phyloP scores from a whole-genome alignment of 306 rosid species.

The Vigna radiata region DNA sequence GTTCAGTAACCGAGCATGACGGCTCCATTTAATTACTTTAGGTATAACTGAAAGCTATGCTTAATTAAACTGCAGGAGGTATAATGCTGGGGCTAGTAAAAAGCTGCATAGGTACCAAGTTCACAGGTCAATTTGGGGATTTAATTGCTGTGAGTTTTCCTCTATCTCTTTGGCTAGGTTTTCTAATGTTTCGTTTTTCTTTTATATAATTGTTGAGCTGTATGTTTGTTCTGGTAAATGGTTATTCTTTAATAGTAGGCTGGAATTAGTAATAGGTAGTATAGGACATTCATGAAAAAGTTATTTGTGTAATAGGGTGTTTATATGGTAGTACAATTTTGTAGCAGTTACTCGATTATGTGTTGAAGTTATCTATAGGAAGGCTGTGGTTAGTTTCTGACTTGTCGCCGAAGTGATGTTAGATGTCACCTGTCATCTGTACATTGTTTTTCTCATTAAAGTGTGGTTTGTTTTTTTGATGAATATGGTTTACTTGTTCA shows the following conservation, averaged over 20 bases:
- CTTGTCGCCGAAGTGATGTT: not conserved
- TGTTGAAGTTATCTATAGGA: not conserved
- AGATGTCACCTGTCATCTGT: slow-evolving; percentile 2
- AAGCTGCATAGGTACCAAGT: slow-evolving; percentile 97
- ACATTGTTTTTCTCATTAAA: not conserved
- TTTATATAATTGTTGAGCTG: slow-evolving; percentile 32
- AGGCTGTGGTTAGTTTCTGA: not conserved
- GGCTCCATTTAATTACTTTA: slow-evolving; percentile 10
- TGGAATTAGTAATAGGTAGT: not conserved
- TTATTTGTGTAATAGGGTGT: not conserved
- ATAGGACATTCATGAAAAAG: not conserved
- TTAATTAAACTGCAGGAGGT: slow-evolving; percentile 65
- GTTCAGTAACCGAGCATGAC: not conserved
- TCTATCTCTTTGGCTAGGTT: slow-evolving; percentile 16
- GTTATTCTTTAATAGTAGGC: slow-evolving; percentile 26
- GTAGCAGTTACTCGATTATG: not conserved
- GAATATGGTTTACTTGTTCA: not conserved
- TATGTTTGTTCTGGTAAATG: slow-evolving; percentile 17
- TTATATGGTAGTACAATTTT: not conserved
- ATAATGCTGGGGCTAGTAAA: slow-evolving; percentile 89
- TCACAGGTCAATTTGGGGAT: slow-evolving; percentile 95
- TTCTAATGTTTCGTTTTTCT: not conserved
- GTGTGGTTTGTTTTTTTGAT: not conserved
- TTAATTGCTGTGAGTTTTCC: slow-evolving; percentile 88
- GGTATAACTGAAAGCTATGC: slow-evolving; percentile 35